Base-by-base conservation (phyloP, 805 yeast genomes). In the Jamesozyma hellenica region DNA sequence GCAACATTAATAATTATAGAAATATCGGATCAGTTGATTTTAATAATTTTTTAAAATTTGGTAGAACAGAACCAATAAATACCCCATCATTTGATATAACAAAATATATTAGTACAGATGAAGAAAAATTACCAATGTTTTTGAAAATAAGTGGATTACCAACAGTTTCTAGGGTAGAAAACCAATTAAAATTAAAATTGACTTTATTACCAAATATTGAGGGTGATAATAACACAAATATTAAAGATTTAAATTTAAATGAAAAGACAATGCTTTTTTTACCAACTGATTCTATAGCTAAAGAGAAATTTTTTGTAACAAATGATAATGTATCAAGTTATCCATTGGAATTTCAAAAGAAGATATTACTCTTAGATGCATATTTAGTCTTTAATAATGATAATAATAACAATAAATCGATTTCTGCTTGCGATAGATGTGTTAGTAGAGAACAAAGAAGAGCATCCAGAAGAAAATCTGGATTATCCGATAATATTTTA, bases 371-470 rank as follows among this genome's bases (percentile, higher is more conserved):
- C 55, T 65, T 88, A 52, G 95, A 88, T 46, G 77, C 92, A 0
- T 81, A 74, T 57, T 92, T 86, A 15, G 67, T 86, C 40, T 74
- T 79, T 25, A 56, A 60, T 32, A 34, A 29, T 14, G 23, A 36
- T 16, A 63, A 63, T 25, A 56, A 60, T 32, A 34, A 29, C 12
- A 27, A 36, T 17, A 63, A 62, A 39, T 67, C 68, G 12, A 85
- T 92, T 49, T 78, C 77, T 51, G 85, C 85, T 50, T 90, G 97
- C 64, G 56, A 78, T 15, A 76, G 94, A 50, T 90, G 97, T 66
- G 77, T 87, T 55, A 80, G 85, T 60, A 72, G 97, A 52, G 97
- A 90, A 56, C 79, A 85, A 52, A 85, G 88, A 60, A 72, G 97
- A 50, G 96, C 96, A 2, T 80, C 88, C 25, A 75, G 97, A 58